Evolutionary conservation across 2,329 filamentous ascomycete genomes (phyloP).

Genomic region (Thermochaetoides dissita): DNA sequence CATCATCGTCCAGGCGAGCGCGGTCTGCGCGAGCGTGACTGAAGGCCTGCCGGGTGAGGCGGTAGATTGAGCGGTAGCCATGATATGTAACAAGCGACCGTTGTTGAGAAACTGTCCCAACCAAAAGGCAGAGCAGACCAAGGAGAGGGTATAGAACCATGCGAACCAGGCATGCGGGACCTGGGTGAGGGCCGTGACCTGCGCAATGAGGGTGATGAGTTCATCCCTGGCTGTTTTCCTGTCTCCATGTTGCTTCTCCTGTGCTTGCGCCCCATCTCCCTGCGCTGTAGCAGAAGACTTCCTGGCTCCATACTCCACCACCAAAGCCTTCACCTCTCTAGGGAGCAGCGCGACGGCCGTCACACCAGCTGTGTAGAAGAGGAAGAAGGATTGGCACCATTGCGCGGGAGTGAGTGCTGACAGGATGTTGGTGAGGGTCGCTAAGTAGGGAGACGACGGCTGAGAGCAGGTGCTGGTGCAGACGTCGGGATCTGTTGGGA

Average conservation of each 20-base stretch:
- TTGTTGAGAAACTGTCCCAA: slow-evolving; percentile 42
- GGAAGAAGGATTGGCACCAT: slow-evolving; percentile 34
- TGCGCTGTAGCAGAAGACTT: slow-evolving; percentile 11
- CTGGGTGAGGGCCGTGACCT: slow-evolving; percentile 30
- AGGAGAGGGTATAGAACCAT: slow-evolving; percentile 69
- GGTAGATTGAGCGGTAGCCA: slow-evolving; percentile 19
- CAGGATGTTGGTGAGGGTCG: background rate
- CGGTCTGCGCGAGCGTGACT: slow-evolving; percentile 49
- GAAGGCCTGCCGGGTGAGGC: slow-evolving; percentile 12
- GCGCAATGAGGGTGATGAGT: slow-evolving; percentile 19
- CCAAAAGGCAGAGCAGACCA: slow-evolving; percentile 63
- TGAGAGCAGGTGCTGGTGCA: too few species aligned
- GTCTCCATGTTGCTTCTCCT: background rate
- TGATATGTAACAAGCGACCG: slow-evolving; percentile 34
- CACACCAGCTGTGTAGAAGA: slow-evolving; percentile 27
- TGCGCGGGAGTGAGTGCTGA: slow-evolving; percentile 15
- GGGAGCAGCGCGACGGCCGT: slow-evolving; percentile 31
- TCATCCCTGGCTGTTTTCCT: slow-evolving; percentile 8
- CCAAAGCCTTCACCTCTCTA: slow-evolving; percentile 25
- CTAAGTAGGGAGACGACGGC: too few species aligned
- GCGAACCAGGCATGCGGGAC: slow-evolving; percentile 83
- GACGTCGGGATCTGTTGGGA: too few species aligned
- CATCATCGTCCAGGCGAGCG: slow-evolving; percentile 59
- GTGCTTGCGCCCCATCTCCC: background rate
- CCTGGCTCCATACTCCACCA: slow-evolving; percentile 40